Base-by-base conservation (phyloP, 2,329 filamentous ascomycete genomes). In the Colletotrichum orchidophilum region DNA sequence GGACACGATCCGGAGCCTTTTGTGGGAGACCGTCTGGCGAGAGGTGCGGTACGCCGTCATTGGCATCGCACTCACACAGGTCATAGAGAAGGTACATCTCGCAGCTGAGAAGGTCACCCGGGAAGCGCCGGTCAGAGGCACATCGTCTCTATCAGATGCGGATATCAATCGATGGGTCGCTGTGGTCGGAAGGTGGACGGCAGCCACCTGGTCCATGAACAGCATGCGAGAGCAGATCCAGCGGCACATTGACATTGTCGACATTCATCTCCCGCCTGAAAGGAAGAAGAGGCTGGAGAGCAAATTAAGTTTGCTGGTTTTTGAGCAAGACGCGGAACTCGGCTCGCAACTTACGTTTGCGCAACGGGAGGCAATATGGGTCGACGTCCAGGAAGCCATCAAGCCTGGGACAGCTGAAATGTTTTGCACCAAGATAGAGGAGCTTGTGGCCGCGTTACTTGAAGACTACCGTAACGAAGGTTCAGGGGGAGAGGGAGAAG, bases 1-100 rank as follows among this genome's bases (percentile, higher is more conserved):
- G 3, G 70, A 74, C 54, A 78, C 76, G 9, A 75, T 77, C 1
- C 73, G 75, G 27, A 57, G 68, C n/a, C 70, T 78, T 11, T 49
- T 78, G 15, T 78, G 76, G 76, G 76, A 78, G 60, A 75, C 76
- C 7, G 72, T 74, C 13, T 78, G 76, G 76, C 67, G 76, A 6
- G 76, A 78, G 66, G 75, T 76, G 9, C 70, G 76, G 13, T 77
- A 78, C 58, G 76, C 75, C 1, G 73, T 76, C 13, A 77, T 77
- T 18, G 76, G 75, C 6, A 73, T 77, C 27, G 70, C 73, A 7
- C 70, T 75, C 54, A 55, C 58, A 11, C 62, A 71, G 29, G 69
- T 75, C 8, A 69, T 72, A 2, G 72, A 73, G 1, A 35, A 60
- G 18, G 69, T 77, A n/a, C 58, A 42, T 1, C n/a, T 15, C 1